Percentiles rank a stretch among this genome's conserved stretches.
These are phyloP conservation scores for Fomitopsis schrenkii DNA, from an alignment of 1,284 basidiomycete genomes.

Conservation along the genomic window DNA sequence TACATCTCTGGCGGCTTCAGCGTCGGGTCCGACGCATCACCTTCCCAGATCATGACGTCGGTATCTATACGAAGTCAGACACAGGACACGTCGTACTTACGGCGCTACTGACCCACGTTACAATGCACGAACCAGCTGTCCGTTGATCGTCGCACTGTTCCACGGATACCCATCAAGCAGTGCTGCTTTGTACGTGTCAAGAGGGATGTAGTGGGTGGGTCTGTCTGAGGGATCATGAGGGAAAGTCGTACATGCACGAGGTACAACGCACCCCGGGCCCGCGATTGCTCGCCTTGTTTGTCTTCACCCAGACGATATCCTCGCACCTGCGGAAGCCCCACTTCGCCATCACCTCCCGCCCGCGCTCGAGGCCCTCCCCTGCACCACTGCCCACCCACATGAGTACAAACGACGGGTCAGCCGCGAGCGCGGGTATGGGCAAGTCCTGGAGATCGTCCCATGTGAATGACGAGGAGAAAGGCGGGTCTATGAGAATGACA, in stretches of 20 bases:
- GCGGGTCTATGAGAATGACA: slow-evolving; percentile 90
- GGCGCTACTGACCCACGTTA: slow-evolving; percentile 72
- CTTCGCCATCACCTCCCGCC: slow-evolving; percentile 84
- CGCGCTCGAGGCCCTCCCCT: slow-evolving; percentile 87
- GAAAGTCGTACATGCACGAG: background rate
- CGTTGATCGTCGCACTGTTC: slow-evolving; percentile 90
- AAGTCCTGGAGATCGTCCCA: slow-evolving; percentile 84
- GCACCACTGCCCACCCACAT: slow-evolving; percentile 95
- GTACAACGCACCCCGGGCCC: slow-evolving; percentile 61
- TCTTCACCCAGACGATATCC: slow-evolving; percentile 97
- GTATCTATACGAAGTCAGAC: slow-evolving; percentile 60
- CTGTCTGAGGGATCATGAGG: slow-evolving; percentile 44
- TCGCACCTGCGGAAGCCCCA: slow-evolving; percentile 98
- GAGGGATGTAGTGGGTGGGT: slow-evolving; percentile 78
- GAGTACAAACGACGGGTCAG: slow-evolving; percentile 92
- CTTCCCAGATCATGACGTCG: slow-evolving; percentile 95
- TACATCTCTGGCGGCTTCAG: slow-evolving; percentile 95
- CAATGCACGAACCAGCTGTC: slow-evolving; percentile 98
- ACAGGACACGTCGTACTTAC: background rate
- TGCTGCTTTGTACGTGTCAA: slow-evolving; percentile 92
- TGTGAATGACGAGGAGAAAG: slow-evolving; percentile 75
- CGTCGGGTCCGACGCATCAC: slow-evolving; percentile 73
- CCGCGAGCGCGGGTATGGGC: slow-evolving; percentile 80
- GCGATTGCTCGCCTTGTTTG: slow-evolving; percentile 66
- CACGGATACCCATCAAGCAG: slow-evolving; percentile 97